Base-by-base conservation (phyloP, 2,329 filamentous ascomycete genomes). In the Leptographium radiaticola region DNA sequence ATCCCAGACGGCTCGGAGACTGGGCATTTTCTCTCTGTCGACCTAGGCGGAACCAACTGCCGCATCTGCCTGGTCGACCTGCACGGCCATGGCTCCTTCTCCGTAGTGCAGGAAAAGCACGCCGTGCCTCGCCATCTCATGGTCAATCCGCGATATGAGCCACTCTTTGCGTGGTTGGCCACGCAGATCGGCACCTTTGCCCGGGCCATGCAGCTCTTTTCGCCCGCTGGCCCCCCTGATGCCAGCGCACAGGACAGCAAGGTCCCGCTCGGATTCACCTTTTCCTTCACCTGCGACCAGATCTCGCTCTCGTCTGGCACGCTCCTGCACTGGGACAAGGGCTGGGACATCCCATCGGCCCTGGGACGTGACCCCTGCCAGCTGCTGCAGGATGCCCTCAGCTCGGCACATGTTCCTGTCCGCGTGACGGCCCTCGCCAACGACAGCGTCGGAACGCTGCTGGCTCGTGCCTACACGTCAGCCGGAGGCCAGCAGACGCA, bases 1-100 rank as follows among this genome's bases (percentile, higher is more conserved):
- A 89, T 97, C 34, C 93, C 91, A 63, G 90, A 96, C 77, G 91
- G 91, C 62, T 95, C 89, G 4, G 91, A 97, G 71, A 95, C 95
- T 81, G 91, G 91, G 48, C 75, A 95, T 34, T 97, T 95, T 71
- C 83, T 97, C 66, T 90, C 93, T 40, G 89, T 98, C 59, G 91
- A 98, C 65, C 79, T 98, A 30, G 91, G 91, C 57, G 91, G 91
- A 63, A 98, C 91, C 60, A 97, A 98, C 73, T 95, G 96, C 71
- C 86, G 91, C 62, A 91, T 97, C 63, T 97, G 93, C 73, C 95
- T 89, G 48, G 86, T 97, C 64, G 80, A 87, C 62, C 76, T 98
- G 56, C 89, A 95, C 66, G 93, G 93, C 64, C 87, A 97, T 71
- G 89, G 85, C 63, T 95, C 89, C 55, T 97, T 95, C 74, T 87